Base-by-base conservation (phyloP, 345 rosid species). In the Laguncularia racemosa region DNA sequence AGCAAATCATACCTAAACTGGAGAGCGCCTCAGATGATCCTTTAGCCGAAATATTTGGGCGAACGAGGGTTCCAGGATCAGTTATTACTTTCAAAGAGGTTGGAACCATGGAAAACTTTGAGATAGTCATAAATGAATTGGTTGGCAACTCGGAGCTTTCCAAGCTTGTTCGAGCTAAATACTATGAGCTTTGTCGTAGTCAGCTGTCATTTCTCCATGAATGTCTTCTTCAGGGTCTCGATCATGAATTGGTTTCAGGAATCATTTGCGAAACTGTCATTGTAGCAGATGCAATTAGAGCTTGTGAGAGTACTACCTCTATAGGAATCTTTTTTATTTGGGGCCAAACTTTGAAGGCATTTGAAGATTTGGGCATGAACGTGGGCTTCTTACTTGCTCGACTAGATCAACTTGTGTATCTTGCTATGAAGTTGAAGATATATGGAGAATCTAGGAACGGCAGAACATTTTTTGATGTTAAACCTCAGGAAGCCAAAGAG, bases 311-410 rank as follows among this genome's bases (percentile, higher is more conserved):
- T 49, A 51, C 72, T 46, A 66, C 66, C 51, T 61, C 73, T 6
- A 46, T 16, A 20, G 61, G 73, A 45, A 72, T 71, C 62, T 81
- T 67, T n/a, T 58, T 50, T 40, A 55, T 60, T 13, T 78, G 81
- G 86, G 74, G 68, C 58, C 68, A 59, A 53, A 81, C 75, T 38
- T 60, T 81, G 64, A 73, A 78, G 59, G 81, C 77, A n/a, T 81
- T 81, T 48, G 75, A 69, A 73, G 64, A 70, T 64, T 61, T 78
- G 62, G 81, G 83, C 55, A 81, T 67, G 71, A 72, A 78, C 2
- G 78, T 76, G 2, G 76, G 76, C 44, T 81, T 76, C 56, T 49
- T 71, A 33, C 73, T 61, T 12, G 61, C 65, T 57, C 62, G 83
- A n/a, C 57, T 78, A 50, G 52, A 50, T n/a, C 33, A 53, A 52